phyloP scores from a whole-genome alignment of 2,329 filamentous ascomycete genomes.

The Aspergillus sp. region DNA sequence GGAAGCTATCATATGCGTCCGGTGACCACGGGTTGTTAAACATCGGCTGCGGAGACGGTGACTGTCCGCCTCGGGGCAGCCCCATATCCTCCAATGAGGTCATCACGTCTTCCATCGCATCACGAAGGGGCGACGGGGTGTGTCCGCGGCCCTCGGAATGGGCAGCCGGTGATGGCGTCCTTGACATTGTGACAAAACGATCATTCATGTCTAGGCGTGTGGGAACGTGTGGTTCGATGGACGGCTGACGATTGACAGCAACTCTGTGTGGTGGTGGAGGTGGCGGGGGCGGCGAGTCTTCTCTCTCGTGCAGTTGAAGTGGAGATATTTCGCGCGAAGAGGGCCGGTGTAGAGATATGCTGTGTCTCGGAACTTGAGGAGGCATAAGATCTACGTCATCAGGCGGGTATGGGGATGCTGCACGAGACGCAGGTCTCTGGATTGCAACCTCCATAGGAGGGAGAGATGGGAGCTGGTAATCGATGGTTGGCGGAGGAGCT shows the following conservation, averaged over 20 bases:
- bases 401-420: constrained; percentile 16
- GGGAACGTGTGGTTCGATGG: constrained; percentile 31
- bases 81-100: constrained; percentile 88
- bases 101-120: constrained; percentile 98
- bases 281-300: constrained; percentile 78
- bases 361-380: constrained; percentile 18
- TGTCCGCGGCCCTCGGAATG: constrained; percentile 66
- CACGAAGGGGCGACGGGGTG: constrained; percentile 87
- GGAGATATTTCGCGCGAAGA: constrained; percentile 30
- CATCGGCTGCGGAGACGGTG: constrained; percentile 58
- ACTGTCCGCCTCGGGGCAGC: constrained; percentile 55
- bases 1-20: constrained; percentile 71
- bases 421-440: constrained; percentile 15
- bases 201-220: constrained; percentile 44
- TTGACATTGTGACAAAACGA: constrained; percentile 39
- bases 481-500: constrained; percentile 8
- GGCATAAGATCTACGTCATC: constrained; percentile 12
- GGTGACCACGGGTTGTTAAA: constrained; percentile 77
- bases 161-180: constrained; percentile 52
- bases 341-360: constrained; percentile 12
- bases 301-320: constrained; percentile 50
- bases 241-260: constrained; percentile 48
- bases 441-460: constrained; percentile 12
- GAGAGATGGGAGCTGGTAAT: constrained; percentile 1
- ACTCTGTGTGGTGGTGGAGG: constrained; percentile 77